A percentile compares a stretch with the other conserved stretches of the same genome.
phyloP scores from a whole-genome alignment of 108 stramenopile species.

The Pseudonitzschia multiseries region DNA sequence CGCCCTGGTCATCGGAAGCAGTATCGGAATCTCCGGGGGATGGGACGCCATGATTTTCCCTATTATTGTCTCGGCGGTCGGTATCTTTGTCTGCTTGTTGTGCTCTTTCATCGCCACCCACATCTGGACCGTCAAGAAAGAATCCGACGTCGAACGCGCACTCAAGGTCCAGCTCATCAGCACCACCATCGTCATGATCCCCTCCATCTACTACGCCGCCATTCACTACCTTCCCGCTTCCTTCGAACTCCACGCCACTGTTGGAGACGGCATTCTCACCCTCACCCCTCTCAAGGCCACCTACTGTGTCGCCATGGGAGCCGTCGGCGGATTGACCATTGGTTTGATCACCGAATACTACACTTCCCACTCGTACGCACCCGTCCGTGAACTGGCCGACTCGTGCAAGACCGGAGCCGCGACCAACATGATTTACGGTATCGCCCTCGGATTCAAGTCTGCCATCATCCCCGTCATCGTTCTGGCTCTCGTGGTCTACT shows the following conservation, averaged over 20 bases:
- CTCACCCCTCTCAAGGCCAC: slow-evolving; percentile 62
- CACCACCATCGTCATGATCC: slow-evolving; percentile 93
- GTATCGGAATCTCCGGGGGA: slow-evolving; percentile 77
- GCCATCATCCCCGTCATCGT: slow-evolving; percentile 96
- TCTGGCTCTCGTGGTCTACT: slow-evolving; percentile 90
- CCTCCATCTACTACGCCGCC: slow-evolving; percentile 86
- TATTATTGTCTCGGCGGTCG: slow-evolving; percentile 89
- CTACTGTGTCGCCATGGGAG: slow-evolving; percentile 87
- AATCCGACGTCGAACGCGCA: slow-evolving; percentile 86
- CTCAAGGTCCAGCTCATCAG: slow-evolving; percentile 96
- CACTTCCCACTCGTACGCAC: slow-evolving; percentile 94
- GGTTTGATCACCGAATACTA: slow-evolving; percentile 99
- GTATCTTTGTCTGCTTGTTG: slow-evolving; percentile 94
- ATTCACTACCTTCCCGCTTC: slow-evolving; percentile 73
- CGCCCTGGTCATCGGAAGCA: slow-evolving; percentile 91
- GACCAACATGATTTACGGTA: slow-evolving; percentile 99
- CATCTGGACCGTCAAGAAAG: slow-evolving; percentile 85
- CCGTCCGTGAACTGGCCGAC: slow-evolving; percentile 93
- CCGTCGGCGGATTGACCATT: slow-evolving; percentile 94
- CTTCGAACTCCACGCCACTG: slow-evolving; percentile 65
- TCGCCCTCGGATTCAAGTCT: slow-evolving; percentile 97
- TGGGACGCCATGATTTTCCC: slow-evolving; percentile 99
- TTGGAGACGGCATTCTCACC: slow-evolving; percentile 60
- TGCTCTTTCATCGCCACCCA: slow-evolving; percentile 96
- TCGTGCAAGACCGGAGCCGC: slow-evolving; percentile 97